Conservation (phyloP, 2,329 filamentous ascomycete genomes). For the Dactylonectria estremocensis region DNA sequence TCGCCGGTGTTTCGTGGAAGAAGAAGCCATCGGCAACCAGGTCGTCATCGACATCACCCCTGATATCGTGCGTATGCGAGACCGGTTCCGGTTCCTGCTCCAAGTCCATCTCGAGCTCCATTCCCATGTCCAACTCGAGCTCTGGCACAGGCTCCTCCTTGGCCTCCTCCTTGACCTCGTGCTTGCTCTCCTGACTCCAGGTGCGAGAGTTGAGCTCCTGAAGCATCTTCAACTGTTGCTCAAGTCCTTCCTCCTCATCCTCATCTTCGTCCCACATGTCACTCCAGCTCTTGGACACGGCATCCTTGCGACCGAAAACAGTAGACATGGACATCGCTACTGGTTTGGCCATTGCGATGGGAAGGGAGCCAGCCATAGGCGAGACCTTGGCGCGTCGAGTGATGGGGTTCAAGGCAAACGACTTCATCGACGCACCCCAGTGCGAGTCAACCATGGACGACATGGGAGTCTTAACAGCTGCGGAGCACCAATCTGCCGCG, state of each 20-base stretch:
- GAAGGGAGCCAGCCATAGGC: conserved; percentile 78
- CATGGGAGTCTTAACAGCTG: conserved; percentile 81
- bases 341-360: conserved; percentile 85
- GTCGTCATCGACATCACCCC: conserved; percentile 73
- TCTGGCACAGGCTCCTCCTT: conserved; percentile 35
- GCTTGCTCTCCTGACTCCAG: conserved; percentile 83
- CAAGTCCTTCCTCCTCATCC: conserved; percentile 78
- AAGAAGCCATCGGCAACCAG: conserved; percentile 79
- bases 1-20: conserved; percentile 74
- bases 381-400: conserved; percentile 62
- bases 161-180: conserved; percentile 44
- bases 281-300: conserved; percentile 98
- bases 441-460: conserved; percentile 89
- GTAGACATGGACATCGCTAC: conserved; percentile 80
- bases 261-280: conserved; percentile 96
- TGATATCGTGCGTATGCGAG: conserved; percentile 52
- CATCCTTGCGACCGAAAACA: conserved; percentile 84
- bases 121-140: conserved; percentile 19
- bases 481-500: conserved; percentile 83
- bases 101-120: conserved; percentile 38
- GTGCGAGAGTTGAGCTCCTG: conserved; percentile 81
- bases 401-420: conserved; percentile 70
- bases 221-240: conserved; percentile 66
- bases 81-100: conserved; percentile 34
- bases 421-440: conserved; percentile 85